phyloP scores from a whole-genome alignment of 306 rosid species.

The Prunus mongolica region DNA sequence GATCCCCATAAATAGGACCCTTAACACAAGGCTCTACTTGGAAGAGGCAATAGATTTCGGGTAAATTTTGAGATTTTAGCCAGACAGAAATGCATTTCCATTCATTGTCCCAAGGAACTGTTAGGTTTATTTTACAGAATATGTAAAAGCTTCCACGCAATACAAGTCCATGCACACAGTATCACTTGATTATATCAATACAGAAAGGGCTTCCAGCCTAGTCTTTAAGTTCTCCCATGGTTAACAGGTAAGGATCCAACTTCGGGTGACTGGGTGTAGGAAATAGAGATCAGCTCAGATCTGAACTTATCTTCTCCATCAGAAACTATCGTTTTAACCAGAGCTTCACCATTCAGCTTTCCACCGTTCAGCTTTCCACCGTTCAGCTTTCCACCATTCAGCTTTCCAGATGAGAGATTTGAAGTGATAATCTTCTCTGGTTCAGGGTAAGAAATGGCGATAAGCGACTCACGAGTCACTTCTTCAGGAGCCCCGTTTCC shows the following conservation, averaged over 20 bases:
- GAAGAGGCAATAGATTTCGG: background rate
- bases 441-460: conserved; percentile 38
- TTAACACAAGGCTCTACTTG: no score
- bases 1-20: background rate
- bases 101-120: background rate
- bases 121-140: conserved; percentile 6
- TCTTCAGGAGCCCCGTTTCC: conserved; percentile 38
- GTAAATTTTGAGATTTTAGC: background rate
- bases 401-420: conserved; percentile 11
- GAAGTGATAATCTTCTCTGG: conserved; percentile 38
- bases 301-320: conserved; percentile 43
- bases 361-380: background rate
- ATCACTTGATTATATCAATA: background rate
- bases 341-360: conserved; percentile 27
- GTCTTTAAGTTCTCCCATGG: conserved; percentile 9
- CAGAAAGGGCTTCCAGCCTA: conserved; percentile 17
- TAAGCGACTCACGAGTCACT: conserved; percentile 57
- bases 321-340: conserved; percentile 8
- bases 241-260: conserved; percentile 25
- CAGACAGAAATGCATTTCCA: background rate
- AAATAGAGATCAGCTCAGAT: conserved; percentile 51
- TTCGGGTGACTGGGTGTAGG: conserved; percentile 39
- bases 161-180: conserved; percentile 7
- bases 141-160: background rate
- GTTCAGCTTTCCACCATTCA: conserved; percentile 8